Base-by-base conservation (phyloP, 1,284 basidiomycete genomes). In the Rhodotorula sp. region DNA sequence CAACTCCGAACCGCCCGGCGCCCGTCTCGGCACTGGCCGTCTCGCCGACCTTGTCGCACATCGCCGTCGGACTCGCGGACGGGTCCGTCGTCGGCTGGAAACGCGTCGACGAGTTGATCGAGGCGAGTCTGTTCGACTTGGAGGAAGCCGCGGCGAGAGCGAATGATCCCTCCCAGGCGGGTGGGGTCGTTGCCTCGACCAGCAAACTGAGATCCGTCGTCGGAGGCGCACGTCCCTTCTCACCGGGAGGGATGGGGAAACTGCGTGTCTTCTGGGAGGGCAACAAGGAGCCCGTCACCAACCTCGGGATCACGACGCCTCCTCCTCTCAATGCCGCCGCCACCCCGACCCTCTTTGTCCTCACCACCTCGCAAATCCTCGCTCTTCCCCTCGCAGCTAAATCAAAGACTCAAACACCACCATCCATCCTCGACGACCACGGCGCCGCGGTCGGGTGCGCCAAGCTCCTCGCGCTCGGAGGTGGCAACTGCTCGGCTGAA, bases 1-100 rank as follows among this genome's bases (percentile, higher is more conserved):
- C 70, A 2, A 66, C 63, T 44, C 57, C 72, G 3, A 48, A 65
- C 4, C 67, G 70, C 60, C 91, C 91, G 0, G 90, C 93, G 81
- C 93, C 93, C 5, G 91, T 95, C 4, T 89, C 91, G 7, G 87
- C 89, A 0, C 83, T 96, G 18, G 90, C 94, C 0, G 83, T 95
- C 37, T 91, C 94, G 0, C 83, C 87, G 10, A 86, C 86, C n/a
- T 84, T 97, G 1, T 87, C 90, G 1, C 91, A 94, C 80, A 86
- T 99, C 26, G 90, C 94, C 7, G 86, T 97, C 54, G 95, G 93
- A 14, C 85, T 98, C 17, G 93, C 89, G 2, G 95, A 98, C 78
- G 95, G 95, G n/a, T 91, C 91, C 0, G 93, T 97, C 10, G 85
- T 97, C 8, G 84, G 97, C 26, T 94, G 94, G 79, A 88, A 92